Evolutionary conservation across 129 eudicot genomes (phyloP).

Genomic region (Escallonia herrerae): DNA sequence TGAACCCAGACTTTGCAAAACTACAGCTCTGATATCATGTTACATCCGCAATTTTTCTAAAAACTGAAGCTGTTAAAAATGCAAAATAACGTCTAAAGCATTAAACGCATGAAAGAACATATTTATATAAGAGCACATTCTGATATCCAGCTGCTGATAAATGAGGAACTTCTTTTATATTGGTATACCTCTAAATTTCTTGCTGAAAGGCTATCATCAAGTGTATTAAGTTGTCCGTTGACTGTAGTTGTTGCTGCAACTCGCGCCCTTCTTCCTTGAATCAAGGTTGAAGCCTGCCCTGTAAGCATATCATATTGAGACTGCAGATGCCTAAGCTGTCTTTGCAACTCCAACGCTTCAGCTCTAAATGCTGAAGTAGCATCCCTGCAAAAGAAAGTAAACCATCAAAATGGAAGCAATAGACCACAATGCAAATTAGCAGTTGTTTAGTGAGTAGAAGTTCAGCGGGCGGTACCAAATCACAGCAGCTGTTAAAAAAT

Average conservation of each 20-base stretch:
- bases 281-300: constrained; percentile 76
- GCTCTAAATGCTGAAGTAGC: constrained; percentile 71
- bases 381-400: constrained; percentile 38
- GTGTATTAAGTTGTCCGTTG: constrained; percentile 59
- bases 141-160: too few species aligned
- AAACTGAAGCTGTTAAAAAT: too few species aligned
- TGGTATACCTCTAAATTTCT: constrained; percentile 72
- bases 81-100: too few species aligned
- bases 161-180: not conserved
- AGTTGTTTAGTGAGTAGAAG: not conserved
- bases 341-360: constrained; percentile 85
- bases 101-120: constrained; percentile 4
- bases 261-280: constrained; percentile 94
- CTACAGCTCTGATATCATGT: too few species aligned
- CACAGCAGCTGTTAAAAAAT: not conserved
- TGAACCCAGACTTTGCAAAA: too few species aligned
- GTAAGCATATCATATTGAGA: constrained; percentile 83
- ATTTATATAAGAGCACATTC: not conserved
- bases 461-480: not conserved
- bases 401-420: constrained; percentile 14
- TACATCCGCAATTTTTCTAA: too few species aligned
- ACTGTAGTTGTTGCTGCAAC: constrained; percentile 85
- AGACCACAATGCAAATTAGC: too few species aligned
- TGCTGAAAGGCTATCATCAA: constrained; percentile 84
- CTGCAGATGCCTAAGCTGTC: constrained; percentile 86